These are phyloP conservation scores for Nymphaea colorata DNA, from an alignment of 164 flowering plant genomes.

Conservation along the genomic window DNA sequence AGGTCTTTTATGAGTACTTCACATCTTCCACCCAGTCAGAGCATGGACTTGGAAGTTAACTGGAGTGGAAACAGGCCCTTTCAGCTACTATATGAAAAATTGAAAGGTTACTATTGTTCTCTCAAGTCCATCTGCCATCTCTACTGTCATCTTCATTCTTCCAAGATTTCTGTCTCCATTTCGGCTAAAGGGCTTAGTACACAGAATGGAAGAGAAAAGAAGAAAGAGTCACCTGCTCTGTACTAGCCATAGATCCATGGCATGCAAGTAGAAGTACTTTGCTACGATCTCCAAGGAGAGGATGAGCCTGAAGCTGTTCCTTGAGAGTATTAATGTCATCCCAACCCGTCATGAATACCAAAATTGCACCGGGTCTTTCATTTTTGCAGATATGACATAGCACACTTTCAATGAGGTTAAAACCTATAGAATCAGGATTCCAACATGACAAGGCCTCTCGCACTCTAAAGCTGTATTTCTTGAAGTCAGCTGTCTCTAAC, in stretches of 20 bases:
- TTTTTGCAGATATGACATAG: constrained; percentile 65
- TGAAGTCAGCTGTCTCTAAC: constrained; percentile 53
- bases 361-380: constrained; percentile 77
- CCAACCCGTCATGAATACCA: constrained; percentile 99
- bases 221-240: constrained; percentile 64
- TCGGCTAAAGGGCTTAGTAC: no score
- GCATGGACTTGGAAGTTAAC: no score
- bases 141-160: no score
- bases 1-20: no score
- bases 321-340: constrained; percentile 89
- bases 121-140: no score
- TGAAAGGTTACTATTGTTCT: no score
- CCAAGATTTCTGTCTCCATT: no score
- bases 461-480: constrained; percentile 42
- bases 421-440: constrained; percentile 92
- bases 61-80: no score
- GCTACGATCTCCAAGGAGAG: constrained; percentile 65
- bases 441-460: constrained; percentile 73
- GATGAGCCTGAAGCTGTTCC: constrained; percentile 74
- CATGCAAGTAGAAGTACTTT: constrained; percentile 78
- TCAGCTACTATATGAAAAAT: no score
- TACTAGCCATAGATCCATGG: constrained; percentile 96
- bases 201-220: neutral
- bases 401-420: constrained; percentile 79
- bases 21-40: no score